Percentiles rank a stretch among this genome's conserved stretches.
These are phyloP conservation scores for Neurospora terricola DNA, from an alignment of 495 filamentous ascomycete genomes.

Conservation along the genomic window DNA sequence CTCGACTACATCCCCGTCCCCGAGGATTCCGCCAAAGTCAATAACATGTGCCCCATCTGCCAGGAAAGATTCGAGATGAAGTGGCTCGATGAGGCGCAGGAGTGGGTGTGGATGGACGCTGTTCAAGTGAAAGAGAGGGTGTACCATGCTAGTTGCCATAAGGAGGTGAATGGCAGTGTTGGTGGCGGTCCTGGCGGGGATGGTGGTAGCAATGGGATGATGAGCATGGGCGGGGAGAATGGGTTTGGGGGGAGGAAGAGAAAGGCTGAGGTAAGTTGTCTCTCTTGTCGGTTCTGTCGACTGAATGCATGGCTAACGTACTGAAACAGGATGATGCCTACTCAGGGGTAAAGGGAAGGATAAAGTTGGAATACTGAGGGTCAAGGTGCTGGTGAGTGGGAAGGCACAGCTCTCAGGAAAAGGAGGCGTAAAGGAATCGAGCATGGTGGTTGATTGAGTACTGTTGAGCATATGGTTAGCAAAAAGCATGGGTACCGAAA, in stretches of 20 bases:
- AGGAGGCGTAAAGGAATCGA: neutral
- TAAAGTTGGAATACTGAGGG: neutral
- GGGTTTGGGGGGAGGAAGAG: constrained; percentile 45
- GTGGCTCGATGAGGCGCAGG: constrained; percentile 85
- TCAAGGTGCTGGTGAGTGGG: too few species aligned
- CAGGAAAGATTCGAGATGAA: constrained; percentile 85
- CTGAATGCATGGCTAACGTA: neutral
- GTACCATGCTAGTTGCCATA: constrained; percentile 83
- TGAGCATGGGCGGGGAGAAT: neutral
- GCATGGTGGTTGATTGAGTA: neutral
- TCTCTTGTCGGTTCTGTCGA: neutral
- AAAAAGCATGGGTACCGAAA: neutral
- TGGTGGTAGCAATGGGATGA: constrained; percentile 17
- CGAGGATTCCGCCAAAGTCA: constrained; percentile 50
- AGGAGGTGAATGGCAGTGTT: constrained; percentile 45
- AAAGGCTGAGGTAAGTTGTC: constrained; percentile 56
- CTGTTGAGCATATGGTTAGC: neutral
- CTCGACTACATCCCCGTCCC: constrained; percentile 68
- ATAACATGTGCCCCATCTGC: constrained; percentile 79
- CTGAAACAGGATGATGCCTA: neutral
- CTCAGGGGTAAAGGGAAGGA: neutral
- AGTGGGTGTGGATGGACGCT: constrained; percentile 83
- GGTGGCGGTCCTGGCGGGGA: constrained; percentile 42
- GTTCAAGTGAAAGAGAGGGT: constrained; percentile 37
- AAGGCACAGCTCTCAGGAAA: neutral